A percentile compares a stretch with the other conserved stretches of the same genome.
Evolutionary conservation across 2,329 filamentous ascomycete genomes (phyloP).

Genomic region (Dendryphion nanum): DNA sequence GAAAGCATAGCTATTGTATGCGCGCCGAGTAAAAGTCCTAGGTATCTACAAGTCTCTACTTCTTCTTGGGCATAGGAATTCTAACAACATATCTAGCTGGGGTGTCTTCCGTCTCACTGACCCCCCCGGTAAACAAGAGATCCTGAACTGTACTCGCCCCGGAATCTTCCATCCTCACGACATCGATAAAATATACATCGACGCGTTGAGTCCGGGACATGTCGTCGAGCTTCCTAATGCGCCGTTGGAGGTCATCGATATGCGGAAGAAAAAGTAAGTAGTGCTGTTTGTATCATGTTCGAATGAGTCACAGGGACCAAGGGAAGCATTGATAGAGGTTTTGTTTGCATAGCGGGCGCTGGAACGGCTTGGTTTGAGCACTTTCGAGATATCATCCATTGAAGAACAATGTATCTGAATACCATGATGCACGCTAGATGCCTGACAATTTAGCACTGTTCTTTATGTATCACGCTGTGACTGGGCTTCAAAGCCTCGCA

Average conservation of each 20-base stretch:
- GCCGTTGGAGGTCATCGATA: constrained; percentile 65
- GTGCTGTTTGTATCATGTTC: no score
- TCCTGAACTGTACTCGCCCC: constrained; percentile 73
- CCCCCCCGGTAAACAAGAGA: constrained; percentile 83
- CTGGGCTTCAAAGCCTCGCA: no score
- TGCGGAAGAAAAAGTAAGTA: constrained; percentile 42
- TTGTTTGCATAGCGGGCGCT: no score
- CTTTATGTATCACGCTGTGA: no score
- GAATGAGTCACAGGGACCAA: no score
- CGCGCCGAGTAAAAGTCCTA: constrained; percentile 75
- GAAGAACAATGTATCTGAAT: no score
- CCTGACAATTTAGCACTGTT: no score
- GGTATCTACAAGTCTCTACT: constrained; percentile 49
- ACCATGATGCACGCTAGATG: no score
- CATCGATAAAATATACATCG: constrained; percentile 73
- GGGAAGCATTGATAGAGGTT: no score
- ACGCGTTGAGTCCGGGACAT: constrained; percentile 60
- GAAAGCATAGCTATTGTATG: constrained; percentile 98
- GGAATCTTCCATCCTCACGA: constrained; percentile 81
- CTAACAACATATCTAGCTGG: constrained; percentile 55
- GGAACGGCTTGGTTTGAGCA: no score
- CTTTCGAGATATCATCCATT: no score
- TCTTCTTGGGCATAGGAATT: constrained; percentile 2
- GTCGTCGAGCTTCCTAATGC: constrained; percentile 58
- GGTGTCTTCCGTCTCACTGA: constrained; percentile 92